These are phyloP conservation scores for Piper longum DNA, from an alignment of 164 flowering plant genomes.

Conservation along the genomic window DNA sequence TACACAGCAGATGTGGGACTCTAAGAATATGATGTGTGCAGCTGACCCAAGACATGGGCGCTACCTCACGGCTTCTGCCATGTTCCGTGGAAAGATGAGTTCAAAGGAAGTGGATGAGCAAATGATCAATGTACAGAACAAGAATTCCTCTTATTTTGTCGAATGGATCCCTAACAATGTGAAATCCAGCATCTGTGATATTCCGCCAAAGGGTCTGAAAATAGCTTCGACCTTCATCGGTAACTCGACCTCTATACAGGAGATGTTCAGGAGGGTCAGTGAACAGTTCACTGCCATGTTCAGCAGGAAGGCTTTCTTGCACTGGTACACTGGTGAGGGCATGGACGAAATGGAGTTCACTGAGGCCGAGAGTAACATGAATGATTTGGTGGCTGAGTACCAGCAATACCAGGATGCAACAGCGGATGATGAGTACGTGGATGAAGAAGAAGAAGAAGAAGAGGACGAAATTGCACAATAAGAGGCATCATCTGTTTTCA, in stretches of 20 bases:
- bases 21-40: not conserved
- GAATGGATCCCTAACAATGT: conserved; percentile 2
- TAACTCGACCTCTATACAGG: not conserved
- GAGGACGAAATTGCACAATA: not conserved
- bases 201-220: not conserved
- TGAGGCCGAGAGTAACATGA: not conserved
- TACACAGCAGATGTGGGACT: not conserved
- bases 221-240: conserved; percentile 1
- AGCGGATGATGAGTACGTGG: not conserved
- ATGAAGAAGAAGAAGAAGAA: not conserved
- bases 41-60: conserved; percentile 1
- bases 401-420: conserved; percentile 1
- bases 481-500: not conserved
- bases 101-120: not conserved
- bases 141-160: not conserved
- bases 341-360: not conserved
- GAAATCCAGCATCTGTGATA: not conserved
- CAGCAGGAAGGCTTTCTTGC: not conserved
- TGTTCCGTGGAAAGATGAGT: conserved; percentile 3
- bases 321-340: not conserved
- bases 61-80: conserved; percentile 1
- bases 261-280: not conserved
- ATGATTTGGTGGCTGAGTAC: conserved; percentile 1
- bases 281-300: not conserved
- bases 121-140: conserved; percentile 1